Conservation (phyloP, 2,329 filamentous ascomycete genomes). For the Fusarium decemcellulare region DNA sequence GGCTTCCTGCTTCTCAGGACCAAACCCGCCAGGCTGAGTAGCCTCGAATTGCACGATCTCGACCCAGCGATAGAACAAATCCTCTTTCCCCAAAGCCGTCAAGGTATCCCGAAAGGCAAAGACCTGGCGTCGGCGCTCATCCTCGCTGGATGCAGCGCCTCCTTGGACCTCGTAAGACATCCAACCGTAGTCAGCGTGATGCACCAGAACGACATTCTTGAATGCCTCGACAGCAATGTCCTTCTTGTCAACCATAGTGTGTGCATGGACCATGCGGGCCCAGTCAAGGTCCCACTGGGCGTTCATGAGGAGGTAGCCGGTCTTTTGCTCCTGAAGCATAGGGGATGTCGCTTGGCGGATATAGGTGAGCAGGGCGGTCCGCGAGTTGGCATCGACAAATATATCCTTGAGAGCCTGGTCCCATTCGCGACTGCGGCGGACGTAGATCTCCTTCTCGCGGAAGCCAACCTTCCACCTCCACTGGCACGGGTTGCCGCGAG, state of each 20-base stretch:
- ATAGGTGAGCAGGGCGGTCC: conserved; percentile 71
- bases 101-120: conserved; percentile 85
- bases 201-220: conserved; percentile 77
- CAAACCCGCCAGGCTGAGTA: conserved; percentile 83
- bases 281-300: conserved; percentile 92
- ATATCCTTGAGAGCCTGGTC: conserved; percentile 71
- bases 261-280: conserved; percentile 81
- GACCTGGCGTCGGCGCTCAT: conserved; percentile 79
- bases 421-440: conserved; percentile 84
- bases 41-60: conserved; percentile 93
- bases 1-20: conserved; percentile 77
- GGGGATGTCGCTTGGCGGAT: conserved; percentile 79
- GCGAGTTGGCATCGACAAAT: conserved; percentile 64
- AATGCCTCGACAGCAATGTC: conserved; percentile 75
- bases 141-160: conserved; percentile 66
- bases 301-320: conserved; percentile 89
- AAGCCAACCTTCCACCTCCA: conserved; percentile 87
- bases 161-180: conserved; percentile 70
- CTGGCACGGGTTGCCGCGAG: conserved; percentile 71
- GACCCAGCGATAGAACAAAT: conserved; percentile 92
- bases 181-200: conserved; percentile 79
- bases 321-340: conserved; percentile 79
- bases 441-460: conserved; percentile 83
- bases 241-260: conserved; percentile 76
- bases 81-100: conserved; percentile 83